Conservation (phyloP, 371 early-diverging fungal genomes). For the Apophysomyces elegans region DNA sequence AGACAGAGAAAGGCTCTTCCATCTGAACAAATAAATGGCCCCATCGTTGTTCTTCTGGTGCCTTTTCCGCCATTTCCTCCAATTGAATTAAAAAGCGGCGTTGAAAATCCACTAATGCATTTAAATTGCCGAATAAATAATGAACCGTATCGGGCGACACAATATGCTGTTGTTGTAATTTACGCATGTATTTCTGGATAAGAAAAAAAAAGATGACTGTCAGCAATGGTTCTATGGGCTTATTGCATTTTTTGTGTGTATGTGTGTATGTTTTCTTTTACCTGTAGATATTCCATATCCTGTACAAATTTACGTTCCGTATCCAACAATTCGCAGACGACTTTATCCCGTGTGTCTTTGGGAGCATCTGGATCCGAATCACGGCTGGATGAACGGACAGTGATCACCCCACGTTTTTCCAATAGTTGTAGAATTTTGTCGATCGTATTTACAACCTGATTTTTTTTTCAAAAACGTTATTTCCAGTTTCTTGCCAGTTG, state of each 20-base stretch:
- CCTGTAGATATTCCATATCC: slow-evolving; percentile 88
- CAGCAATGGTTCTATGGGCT: too few relatives aligned
- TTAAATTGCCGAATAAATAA: slow-evolving; percentile 90
- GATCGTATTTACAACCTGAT: slow-evolving; percentile 70
- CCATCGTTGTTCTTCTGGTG: slow-evolving; percentile 84
- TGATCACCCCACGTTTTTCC: slow-evolving; percentile 71
- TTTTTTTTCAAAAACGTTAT: slow-evolving; percentile 10
- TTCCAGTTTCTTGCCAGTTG: neutral
- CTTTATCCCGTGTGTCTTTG: slow-evolving; percentile 82
- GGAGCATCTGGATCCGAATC: slow-evolving; percentile 66
- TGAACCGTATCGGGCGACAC: slow-evolving; percentile 78
- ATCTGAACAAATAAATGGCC: slow-evolving; percentile 79
- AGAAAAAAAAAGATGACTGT: neutral
- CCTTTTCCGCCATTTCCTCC: slow-evolving; percentile 80
- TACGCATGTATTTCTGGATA: slow-evolving; percentile 61
- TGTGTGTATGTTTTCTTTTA: slow-evolving; percentile 19
- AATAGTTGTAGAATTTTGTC: slow-evolving; percentile 69
- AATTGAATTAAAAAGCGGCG: slow-evolving; percentile 91
- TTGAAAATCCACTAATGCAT: slow-evolving; percentile 94
- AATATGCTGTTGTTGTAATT: slow-evolving; percentile 59
- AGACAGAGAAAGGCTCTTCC: slow-evolving; percentile 91
- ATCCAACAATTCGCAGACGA: slow-evolving; percentile 88
- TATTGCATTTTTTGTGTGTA: too few relatives aligned
- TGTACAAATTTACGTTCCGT: slow-evolving; percentile 95
- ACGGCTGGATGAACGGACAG: slow-evolving; percentile 55